Evolutionary conservation across 2,329 filamentous ascomycete genomes (phyloP).

Genomic region (Nigrospora sphaerica): DNA sequence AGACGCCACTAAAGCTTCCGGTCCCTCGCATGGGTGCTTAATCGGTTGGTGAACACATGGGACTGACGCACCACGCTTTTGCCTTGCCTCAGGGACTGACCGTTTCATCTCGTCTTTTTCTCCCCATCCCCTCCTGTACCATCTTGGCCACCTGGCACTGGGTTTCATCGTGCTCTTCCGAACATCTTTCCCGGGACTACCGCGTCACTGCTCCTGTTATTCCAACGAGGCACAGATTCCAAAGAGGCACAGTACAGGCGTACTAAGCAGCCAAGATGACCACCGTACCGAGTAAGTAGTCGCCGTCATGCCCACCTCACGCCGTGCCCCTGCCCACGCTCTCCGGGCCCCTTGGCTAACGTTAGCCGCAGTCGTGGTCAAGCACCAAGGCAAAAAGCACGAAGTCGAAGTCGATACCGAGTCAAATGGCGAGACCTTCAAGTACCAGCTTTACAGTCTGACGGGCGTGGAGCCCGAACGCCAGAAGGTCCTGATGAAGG

Average conservation of each 20-base stretch:
- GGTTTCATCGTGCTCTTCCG: neutral
- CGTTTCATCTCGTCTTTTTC: neutral
- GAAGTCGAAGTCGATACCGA: constrained; percentile 84
- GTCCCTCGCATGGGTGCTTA: no score
- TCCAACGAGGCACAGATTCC: neutral
- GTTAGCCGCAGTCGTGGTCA: constrained; percentile 65
- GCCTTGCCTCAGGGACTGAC: neutral
- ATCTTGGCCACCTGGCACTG: neutral
- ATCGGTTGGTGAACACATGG: no score
- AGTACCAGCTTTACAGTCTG: constrained; percentile 89
- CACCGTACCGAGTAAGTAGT: constrained; percentile 18
- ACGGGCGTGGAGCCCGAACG: constrained; percentile 94
- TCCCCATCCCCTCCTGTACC: neutral
- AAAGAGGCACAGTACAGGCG: neutral
- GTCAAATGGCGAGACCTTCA: constrained; percentile 86
- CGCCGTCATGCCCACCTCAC: neutral
- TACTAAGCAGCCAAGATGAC: constrained; percentile 12
- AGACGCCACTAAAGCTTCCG: no score
- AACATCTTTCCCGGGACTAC: no score
- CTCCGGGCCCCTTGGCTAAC: constrained; percentile 12
- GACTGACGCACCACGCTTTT: neutral
- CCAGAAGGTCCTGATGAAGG: constrained; percentile 93
- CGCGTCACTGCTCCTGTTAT: no score
- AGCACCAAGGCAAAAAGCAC: constrained; percentile 92
- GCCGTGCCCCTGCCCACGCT: neutral